Evolutionary conservation across 306 rosid species (phyloP), one percentile per base, ranked within the genome.

Genomic region (Glycyrrhiza uralensis): DNA sequence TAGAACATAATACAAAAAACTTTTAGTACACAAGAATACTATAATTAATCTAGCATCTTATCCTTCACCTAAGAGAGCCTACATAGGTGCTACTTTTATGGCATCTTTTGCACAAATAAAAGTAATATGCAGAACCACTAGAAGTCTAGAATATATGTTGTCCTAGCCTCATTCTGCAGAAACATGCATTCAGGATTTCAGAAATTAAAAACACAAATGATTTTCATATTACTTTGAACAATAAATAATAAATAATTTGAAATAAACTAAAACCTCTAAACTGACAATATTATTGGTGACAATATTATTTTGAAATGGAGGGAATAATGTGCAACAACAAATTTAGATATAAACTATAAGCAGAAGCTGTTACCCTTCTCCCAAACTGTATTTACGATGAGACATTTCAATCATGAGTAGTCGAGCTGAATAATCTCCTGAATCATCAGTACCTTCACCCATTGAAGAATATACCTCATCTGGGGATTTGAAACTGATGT

Each of bases 331-430:
- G 13, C 44, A 44, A 28, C 45, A 20, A 69, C 20, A 79, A 75
- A 72, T 55, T 28, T 28, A 69, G 55, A 57, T 57, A 20, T 29
- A 20, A 32, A 66, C 22, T 22, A 12, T 15, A 20, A 54, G 71
- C 56, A 46, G 36, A 82, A 32, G 79, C 28, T 19, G 35, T 75
- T 86, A 94, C 98, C 98, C 96, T 69, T 94, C 88, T 79, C 96
- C 97, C 58, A 91, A 54, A 17, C 49, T 64, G 85, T 91, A 86
- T 51, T 86, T 88, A 60, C 72, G 78, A 57, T 52, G 75, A 52
- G 92, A 85, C 94, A 94, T 82, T 58, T 79, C 90, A 57, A 78
- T 82, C 83, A 91, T 72, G 23, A 84, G 84, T 32, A 69, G 70
- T 75, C 75, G 86, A 71, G 83, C 66, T 2, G 87, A 78, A 78